Evolutionary conservation across 1,284 basidiomycete species (phyloP).

Genomic region (Trichosporon sp.): DNA sequence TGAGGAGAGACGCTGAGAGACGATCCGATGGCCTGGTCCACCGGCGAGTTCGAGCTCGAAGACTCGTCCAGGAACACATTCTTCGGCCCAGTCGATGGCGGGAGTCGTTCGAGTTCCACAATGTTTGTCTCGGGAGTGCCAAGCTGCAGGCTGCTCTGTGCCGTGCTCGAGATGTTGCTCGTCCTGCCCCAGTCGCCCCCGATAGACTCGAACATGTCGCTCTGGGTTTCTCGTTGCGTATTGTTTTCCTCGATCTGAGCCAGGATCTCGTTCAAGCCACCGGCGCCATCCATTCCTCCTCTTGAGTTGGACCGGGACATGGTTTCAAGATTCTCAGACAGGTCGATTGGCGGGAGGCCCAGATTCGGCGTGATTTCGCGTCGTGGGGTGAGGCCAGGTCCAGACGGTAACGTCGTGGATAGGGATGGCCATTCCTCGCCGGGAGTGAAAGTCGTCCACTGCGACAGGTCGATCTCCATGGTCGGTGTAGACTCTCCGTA

Average conservation of each 20-base stretch:
- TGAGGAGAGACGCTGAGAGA: neutral
- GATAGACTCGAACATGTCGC: neutral
- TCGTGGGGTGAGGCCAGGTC: conserved; percentile 22
- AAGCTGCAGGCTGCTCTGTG: neutral
- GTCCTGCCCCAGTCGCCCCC: neutral
- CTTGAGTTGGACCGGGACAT: conserved; percentile 11
- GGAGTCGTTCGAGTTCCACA: neutral
- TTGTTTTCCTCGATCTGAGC: conserved; percentile 39
- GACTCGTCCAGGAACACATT: neutral
- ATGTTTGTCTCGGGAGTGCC: neutral
- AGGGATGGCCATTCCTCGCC: conserved; percentile 34
- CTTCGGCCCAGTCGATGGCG: neutral
- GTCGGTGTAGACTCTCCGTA: conserved; percentile 40
- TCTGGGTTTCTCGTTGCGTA: conserved; percentile 22
- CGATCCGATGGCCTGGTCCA: neutral
- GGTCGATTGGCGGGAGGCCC: conserved; percentile 16
- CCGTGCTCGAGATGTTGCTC: conserved; percentile 1
- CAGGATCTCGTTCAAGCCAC: conserved; percentile 38
- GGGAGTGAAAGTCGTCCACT: conserved; percentile 43
- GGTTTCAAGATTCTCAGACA: conserved; percentile 10
- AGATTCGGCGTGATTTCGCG: conserved; percentile 16
- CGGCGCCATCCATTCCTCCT: conserved; percentile 11
- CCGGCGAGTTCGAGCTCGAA: neutral
- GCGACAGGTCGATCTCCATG: conserved; percentile 35
- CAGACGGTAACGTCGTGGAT: conserved; percentile 16